Percentiles rank a stretch among this genome's conserved stretches.
These are phyloP conservation scores for Penicillium sp. DNA, from an alignment of 2,329 filamentous ascomycete genomes.

Conservation along the genomic window DNA sequence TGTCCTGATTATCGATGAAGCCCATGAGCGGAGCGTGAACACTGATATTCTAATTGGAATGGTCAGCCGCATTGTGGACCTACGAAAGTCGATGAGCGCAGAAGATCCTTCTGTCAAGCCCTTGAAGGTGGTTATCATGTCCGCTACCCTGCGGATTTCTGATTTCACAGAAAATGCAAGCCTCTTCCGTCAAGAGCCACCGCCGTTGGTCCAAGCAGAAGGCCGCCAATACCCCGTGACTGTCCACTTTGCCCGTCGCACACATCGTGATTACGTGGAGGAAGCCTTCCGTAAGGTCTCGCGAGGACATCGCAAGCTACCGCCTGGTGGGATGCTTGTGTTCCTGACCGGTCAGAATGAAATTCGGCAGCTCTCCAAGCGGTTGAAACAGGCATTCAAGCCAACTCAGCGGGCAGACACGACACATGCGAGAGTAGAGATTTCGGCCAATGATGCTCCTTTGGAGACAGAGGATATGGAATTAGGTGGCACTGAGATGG, in stretches of 20 bases:
- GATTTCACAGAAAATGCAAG: constrained; percentile 82
- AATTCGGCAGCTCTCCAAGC: constrained; percentile 78
- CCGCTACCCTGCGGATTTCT: constrained; percentile 84
- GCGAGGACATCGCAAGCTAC: constrained; percentile 83
- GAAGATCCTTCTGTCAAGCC: constrained; percentile 71
- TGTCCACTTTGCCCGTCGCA: constrained; percentile 79
- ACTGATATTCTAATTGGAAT: constrained; percentile 98
- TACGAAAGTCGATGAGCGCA: constrained; percentile 70
- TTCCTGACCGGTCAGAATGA: constrained; percentile 94
- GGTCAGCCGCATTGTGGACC: constrained; percentile 84
- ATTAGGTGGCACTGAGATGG: constrained; percentile 58
- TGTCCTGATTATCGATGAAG: constrained; percentile 90
- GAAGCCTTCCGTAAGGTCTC: constrained; percentile 85
- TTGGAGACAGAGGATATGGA: constrained; percentile 85
- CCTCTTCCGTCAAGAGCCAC: constrained; percentile 69
- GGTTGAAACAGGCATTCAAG: constrained; percentile 67
- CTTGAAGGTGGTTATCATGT: constrained; percentile 96
- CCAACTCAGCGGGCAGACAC: constrained; percentile 50
- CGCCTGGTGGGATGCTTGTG: constrained; percentile 84
- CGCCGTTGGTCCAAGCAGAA: constrained; percentile 83
- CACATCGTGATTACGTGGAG: constrained; percentile 82
- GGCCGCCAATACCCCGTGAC: constrained; percentile 90
- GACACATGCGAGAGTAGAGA: constrained; percentile 65
- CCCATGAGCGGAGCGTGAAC: constrained; percentile 94
- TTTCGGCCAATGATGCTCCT: constrained; percentile 73